These are phyloP conservation scores for Bothriochloa decipiens DNA, from an alignment of 176 grass and related monocot species.

Conservation along the genomic window DNA sequence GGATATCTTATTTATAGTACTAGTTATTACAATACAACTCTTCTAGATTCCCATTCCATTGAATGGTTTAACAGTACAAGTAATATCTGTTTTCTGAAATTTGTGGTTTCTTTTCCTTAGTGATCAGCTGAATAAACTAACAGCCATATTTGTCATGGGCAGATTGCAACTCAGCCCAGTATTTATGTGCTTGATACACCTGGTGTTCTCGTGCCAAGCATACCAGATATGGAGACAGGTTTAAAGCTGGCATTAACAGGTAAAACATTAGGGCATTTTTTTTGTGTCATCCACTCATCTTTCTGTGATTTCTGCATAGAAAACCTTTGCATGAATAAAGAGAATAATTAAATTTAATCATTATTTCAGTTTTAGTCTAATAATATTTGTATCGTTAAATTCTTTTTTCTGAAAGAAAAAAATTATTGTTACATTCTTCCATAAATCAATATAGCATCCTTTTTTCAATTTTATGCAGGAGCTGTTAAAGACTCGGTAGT, in stretches of 20 bases:
- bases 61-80: conserved; percentile 26
- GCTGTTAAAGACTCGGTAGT: conserved; percentile 93
- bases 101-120: conserved; percentile 19
- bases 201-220: conserved; percentile 92
- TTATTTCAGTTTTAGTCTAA: background rate
- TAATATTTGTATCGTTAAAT: background rate
- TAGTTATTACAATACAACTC: conserved; percentile 23
- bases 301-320: background rate
- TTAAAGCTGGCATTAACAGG: conserved; percentile 97
- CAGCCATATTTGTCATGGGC: conserved; percentile 36
- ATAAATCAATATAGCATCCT: background rate
- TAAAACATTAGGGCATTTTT: conserved; percentile 39
- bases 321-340: background rate
- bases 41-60: conserved; percentile 23
- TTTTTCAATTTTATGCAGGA: conserved; percentile 58
- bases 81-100: background rate
- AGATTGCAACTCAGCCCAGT: conserved; percentile 95
- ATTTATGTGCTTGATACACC: conserved; percentile 99
- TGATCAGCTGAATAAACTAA: conserved; percentile 30
- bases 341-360: background rate
- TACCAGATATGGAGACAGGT: conserved; percentile 89
- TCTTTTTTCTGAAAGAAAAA: conserved; percentile 23
- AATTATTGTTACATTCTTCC: conserved; percentile 18
- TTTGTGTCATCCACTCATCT: background rate
- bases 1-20: conserved; percentile 1